Percentiles rank a stretch among this genome's conserved stretches.
Evolutionary conservation across 345 rosid species (phyloP).

Genomic region (Populus nigra): DNA sequence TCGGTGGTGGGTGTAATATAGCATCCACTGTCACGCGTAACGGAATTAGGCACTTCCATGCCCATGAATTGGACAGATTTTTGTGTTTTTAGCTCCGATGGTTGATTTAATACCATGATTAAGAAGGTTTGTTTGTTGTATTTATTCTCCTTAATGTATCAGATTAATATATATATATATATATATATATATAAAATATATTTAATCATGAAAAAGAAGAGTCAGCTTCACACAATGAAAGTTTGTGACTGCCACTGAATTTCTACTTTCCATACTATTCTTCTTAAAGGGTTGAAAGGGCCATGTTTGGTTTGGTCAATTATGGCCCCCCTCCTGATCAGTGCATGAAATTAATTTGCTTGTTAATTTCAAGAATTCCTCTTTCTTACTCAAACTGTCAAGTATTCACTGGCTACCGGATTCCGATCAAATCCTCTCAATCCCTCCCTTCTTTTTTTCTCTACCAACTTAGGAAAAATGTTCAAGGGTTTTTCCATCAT

Average conservation of each 20-base stretch:
- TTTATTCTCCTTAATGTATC: too few species aligned
- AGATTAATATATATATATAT: too few species aligned
- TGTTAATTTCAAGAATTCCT: neutral
- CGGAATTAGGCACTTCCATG: slow-evolving; percentile 13
- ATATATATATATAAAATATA: too few species aligned
- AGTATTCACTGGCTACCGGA: neutral
- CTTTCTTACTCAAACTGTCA: slow-evolving; percentile 1
- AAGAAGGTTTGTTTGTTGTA: too few species aligned
- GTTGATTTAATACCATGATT: too few species aligned
- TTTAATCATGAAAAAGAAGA: neutral
- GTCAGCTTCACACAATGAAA: neutral
- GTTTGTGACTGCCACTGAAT: slow-evolving; percentile 17
- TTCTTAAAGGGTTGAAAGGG: slow-evolving; percentile 4
- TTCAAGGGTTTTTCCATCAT: too few species aligned
- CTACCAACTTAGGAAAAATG: too few species aligned
- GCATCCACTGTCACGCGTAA: slow-evolving; percentile 27
- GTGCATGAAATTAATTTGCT: neutral
- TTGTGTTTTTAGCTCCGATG: neutral
- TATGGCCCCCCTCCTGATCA: slow-evolving; percentile 17
- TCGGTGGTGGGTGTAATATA: slow-evolving; percentile 7
- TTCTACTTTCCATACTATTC: slow-evolving; percentile 15
- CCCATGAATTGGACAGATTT: neutral
- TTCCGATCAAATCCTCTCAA: too few species aligned
- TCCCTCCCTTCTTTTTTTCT: too few species aligned
- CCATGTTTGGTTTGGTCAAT: slow-evolving; percentile 10